A percentile compares a stretch with the other conserved stretches of the same genome.
phyloP scores from a whole-genome alignment of 2,329 filamentous ascomycete genomes.

The Didymella arachidicola region DNA sequence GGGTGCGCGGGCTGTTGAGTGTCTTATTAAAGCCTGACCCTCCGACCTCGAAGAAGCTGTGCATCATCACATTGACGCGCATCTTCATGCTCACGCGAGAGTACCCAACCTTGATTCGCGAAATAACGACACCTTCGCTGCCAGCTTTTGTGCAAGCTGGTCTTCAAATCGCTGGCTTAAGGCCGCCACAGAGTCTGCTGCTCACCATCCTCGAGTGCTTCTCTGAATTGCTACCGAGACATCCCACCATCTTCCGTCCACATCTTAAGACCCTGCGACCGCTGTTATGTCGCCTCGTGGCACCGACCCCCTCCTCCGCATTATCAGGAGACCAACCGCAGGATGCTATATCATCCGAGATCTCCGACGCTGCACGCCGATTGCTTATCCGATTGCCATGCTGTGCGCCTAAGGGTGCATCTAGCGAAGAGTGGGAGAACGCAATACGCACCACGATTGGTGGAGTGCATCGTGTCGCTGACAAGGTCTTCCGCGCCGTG shows the following conservation, averaged over 20 bases:
- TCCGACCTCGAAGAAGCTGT: constrained; percentile 75
- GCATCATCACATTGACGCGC: constrained; percentile 77
- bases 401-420: constrained; percentile 80
- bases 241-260: constrained; percentile 83
- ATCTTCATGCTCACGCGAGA: constrained; percentile 85
- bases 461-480: constrained; percentile 73
- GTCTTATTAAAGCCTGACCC: constrained; percentile 84
- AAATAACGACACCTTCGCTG: constrained; percentile 85
- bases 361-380: constrained; percentile 67
- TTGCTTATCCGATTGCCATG: constrained; percentile 76
- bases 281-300: constrained; percentile 67
- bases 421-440: constrained; percentile 79
- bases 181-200: constrained; percentile 55
- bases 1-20: constrained; percentile 78
- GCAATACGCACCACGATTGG: constrained; percentile 68
- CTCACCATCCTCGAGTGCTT: constrained; percentile 77
- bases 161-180: constrained; percentile 63
- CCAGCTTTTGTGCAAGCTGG: constrained; percentile 77
- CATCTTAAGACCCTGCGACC: constrained; percentile 73
- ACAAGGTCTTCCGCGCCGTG: constrained; percentile 79
- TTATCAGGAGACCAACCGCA: constrained; percentile 29
- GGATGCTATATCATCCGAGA: constrained; percentile 56
- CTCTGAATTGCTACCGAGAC: constrained; percentile 74
- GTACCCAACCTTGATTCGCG: constrained; percentile 82
- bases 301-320: constrained; percentile 64